Conservation (phyloP, 2,329 filamentous ascomycete species). For the Ceratocystis harringtonii region DNA sequence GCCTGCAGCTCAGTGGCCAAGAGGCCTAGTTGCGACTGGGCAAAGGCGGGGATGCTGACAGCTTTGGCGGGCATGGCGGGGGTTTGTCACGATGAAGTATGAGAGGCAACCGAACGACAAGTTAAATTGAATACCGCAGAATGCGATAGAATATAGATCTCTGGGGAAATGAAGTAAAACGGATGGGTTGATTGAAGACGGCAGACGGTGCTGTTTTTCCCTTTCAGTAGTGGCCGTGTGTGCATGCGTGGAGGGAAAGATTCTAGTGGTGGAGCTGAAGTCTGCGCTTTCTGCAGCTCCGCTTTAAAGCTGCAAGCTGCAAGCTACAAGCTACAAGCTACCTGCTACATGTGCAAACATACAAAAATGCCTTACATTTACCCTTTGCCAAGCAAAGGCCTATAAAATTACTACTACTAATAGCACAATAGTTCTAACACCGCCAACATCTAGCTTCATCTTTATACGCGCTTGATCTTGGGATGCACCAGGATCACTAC, state of each 20-base stretch:
- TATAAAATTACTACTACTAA: neutral
- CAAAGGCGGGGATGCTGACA: constrained; percentile 54
- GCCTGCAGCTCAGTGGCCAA: constrained; percentile 56
- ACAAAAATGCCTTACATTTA: neutral
- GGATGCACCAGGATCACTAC: constrained; percentile 44
- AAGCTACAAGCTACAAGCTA: neutral
- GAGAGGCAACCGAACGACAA: neutral
- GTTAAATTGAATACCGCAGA: neutral
- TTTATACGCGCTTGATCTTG: constrained; percentile 9
- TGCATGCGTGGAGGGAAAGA: neutral
- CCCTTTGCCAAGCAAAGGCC: neutral
- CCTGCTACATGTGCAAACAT: neutral
- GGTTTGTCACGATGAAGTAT: neutral
- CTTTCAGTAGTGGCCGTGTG: neutral
- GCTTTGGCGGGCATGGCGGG: constrained; percentile 27
- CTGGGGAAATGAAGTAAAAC: neutral
- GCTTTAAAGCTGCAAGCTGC: neutral
- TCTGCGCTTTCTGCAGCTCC: constrained; percentile 3
- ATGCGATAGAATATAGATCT: neutral
- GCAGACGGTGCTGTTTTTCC: neutral
- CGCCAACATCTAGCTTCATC: neutral
- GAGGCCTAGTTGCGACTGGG: constrained; percentile 53
- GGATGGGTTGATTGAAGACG: neutral
- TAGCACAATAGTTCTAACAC: neutral
- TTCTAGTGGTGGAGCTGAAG: neutral